Evolutionary conservation across 768 basidiomycete species (phyloP).

Genomic region (Bullera alba): DNA sequence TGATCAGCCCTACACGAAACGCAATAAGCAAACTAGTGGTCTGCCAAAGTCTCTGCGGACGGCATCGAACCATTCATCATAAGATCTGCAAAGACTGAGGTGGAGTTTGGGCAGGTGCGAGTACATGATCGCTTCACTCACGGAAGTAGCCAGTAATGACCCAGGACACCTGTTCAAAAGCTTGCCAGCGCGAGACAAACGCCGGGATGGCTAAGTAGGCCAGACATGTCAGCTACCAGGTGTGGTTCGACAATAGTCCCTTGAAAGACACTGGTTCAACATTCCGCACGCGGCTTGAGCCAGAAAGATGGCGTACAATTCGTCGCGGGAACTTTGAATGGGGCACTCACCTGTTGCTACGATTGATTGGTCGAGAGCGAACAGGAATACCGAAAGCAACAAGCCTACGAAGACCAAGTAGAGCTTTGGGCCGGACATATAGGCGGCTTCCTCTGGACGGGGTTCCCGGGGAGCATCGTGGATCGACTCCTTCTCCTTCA

Average conservation of each 20-base stretch:
- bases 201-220: conserved; percentile 38
- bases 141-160: conserved; percentile 34
- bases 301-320: too few relatives aligned
- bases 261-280: too few relatives aligned
- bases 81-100: too few relatives aligned
- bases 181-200: conserved; percentile 28
- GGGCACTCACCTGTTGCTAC: too few relatives aligned
- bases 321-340: too few relatives aligned
- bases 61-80: background rate
- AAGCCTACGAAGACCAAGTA: background rate
- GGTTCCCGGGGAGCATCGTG: too few relatives aligned
- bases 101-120: background rate
- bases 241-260: too few relatives aligned
- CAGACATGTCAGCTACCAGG: too few relatives aligned
- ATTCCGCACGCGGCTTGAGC: too few relatives aligned
- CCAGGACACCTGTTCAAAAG: conserved; percentile 35
- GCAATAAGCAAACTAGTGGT: background rate
- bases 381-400: conserved; percentile 2
- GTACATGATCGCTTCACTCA: conserved; percentile 1
- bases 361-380: conserved; percentile 38
- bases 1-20: background rate
- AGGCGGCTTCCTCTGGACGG: too few relatives aligned
- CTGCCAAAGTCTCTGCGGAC: background rate
- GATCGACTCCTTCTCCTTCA: too few relatives aligned
- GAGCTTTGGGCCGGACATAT: too few relatives aligned